These are phyloP conservation scores for Cordyceps militaris DNA, from an alignment of 2,329 filamentous ascomycete species.

Conservation along the genomic window DNA sequence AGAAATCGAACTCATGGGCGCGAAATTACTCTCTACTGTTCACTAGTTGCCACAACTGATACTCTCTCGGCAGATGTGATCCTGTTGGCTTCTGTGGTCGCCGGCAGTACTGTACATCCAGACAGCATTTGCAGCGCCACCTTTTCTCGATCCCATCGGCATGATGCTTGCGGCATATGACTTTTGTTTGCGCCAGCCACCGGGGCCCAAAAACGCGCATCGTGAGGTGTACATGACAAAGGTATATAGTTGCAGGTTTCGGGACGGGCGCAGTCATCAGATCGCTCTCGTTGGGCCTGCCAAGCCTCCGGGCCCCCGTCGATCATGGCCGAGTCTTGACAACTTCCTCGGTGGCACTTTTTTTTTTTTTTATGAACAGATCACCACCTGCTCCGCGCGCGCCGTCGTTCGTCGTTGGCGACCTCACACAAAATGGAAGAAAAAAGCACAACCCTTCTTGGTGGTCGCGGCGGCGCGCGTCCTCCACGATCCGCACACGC, in stretches of 20 bases:
- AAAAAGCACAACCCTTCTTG: not conserved
- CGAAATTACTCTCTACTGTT: no score
- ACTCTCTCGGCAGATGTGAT: not conserved
- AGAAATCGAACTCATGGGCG: not conserved
- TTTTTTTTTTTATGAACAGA: no score
- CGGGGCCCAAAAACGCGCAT: not conserved
- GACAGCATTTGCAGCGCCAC: not conserved
- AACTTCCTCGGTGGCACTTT: no score
- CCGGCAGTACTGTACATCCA: not conserved
- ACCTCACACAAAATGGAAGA: slow-evolving; percentile 1
- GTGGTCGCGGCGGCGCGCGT: not conserved
- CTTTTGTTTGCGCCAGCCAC: not conserved
- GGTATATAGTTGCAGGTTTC: no score
- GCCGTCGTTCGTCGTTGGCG: no score
- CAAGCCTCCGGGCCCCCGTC: no score
- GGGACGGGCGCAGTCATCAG: no score
- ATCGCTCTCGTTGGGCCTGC: no score
- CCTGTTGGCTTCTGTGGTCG: not conserved
- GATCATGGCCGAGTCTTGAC: no score
- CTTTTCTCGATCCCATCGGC: not conserved
- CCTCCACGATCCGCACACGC: not conserved
- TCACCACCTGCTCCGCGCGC: no score
- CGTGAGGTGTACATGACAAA: no score
- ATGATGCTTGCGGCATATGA: not conserved
- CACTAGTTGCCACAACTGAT: no score